These are phyloP conservation scores for Rosa lucieae DNA, from an alignment of 306 rosid genomes.

Conservation along the genomic window DNA sequence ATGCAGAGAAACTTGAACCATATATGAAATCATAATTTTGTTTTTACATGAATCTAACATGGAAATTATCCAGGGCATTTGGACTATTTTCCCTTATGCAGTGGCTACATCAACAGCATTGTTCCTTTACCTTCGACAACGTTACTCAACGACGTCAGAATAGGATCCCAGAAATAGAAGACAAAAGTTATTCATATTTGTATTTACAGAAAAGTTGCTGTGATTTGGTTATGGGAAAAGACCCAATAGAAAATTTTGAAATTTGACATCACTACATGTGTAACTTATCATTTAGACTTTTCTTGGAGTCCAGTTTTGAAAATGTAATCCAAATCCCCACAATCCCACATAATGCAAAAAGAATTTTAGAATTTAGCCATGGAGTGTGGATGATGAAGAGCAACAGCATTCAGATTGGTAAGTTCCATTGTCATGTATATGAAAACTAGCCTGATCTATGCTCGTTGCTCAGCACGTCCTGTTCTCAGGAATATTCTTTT, in stretches of 20 bases:
- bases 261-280: background rate
- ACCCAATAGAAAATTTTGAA: background rate
- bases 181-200: background rate
- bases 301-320: background rate
- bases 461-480: no score
- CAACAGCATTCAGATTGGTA: no score
- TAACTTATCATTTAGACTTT: background rate
- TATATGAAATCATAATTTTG: background rate
- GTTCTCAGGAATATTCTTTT: no score
- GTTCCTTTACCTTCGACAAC: constrained; percentile 43
- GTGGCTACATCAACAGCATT: constrained; percentile 60
- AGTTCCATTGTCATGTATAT: no score
- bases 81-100: constrained; percentile 57
- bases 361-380: background rate
- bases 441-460: no score
- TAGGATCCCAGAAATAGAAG: constrained; percentile 3
- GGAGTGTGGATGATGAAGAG: background rate
- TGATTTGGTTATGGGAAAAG: background rate
- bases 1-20: constrained; percentile 8
- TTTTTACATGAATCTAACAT: constrained; percentile 20
- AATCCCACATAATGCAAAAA: background rate
- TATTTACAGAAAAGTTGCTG: constrained; percentile 11
- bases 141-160: constrained; percentile 35
- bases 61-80: constrained; percentile 47
- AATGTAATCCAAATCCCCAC: background rate